These are phyloP conservation scores for Botryococcus braunii DNA, from an alignment of 163 green algal species.

Conservation along the genomic window DNA sequence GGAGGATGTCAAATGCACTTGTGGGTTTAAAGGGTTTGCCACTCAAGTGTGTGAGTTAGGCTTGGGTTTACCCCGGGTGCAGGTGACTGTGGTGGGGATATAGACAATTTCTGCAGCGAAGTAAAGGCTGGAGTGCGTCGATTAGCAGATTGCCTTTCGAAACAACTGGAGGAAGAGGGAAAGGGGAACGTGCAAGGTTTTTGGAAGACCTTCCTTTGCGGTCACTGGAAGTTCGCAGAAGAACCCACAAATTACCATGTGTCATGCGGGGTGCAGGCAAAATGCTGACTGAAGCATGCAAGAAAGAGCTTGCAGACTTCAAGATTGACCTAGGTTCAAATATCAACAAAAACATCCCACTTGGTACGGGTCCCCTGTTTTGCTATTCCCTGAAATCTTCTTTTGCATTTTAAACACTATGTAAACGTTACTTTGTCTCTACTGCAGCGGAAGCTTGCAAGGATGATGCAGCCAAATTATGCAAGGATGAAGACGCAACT, in stretches of 20 bases:
- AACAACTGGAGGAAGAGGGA: conserved; percentile 24
- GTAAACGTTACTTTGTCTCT: neutral
- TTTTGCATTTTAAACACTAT: neutral
- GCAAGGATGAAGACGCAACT: conserved; percentile 25
- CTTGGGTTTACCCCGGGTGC: neutral
- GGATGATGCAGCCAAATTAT: conserved; percentile 53
- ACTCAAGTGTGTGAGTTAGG: neutral
- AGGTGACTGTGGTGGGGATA: conserved; percentile 26
- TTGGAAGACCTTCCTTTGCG: neutral
- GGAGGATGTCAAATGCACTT: neutral
- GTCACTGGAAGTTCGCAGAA: neutral
- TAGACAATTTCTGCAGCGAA: conserved; percentile 23
- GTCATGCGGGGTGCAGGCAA: conserved; percentile 15
- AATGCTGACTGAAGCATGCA: conserved; percentile 34
- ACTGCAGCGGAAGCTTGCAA: conserved; percentile 58
- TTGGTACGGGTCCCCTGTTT: conserved; percentile 38
- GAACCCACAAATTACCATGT: neutral
- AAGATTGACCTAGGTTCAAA: conserved; percentile 54
- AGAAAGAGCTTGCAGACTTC: conserved; percentile 47
- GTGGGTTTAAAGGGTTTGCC: neutral
- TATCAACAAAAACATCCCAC: conserved; percentile 69
- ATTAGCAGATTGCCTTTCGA: conserved; percentile 53
- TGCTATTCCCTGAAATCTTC: neutral
- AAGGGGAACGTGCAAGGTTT: conserved; percentile 28
- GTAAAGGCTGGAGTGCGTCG: conserved; percentile 45